A percentile compares a stretch with the other conserved stretches of the same genome.
Evolutionary conservation across 108 stramenopile species (phyloP).

Genomic region (Cyclotella cryptica): DNA sequence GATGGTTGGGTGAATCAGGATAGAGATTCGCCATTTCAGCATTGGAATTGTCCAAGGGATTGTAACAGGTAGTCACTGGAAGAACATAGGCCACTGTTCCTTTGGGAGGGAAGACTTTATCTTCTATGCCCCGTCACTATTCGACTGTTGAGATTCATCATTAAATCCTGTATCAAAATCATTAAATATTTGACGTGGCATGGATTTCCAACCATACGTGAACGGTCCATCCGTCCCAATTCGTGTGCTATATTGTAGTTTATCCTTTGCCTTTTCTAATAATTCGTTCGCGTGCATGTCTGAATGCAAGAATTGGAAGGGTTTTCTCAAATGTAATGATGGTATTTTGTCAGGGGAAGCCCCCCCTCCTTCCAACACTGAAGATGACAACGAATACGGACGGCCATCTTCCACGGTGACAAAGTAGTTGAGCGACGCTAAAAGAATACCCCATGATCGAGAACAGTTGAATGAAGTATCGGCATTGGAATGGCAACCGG

Average conservation of each 20-base stretch:
- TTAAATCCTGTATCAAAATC: slow-evolving; percentile 26
- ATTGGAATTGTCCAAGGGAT: not conserved
- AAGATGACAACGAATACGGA: not conserved
- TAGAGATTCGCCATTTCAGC: slow-evolving; percentile 18
- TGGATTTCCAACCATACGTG: slow-evolving; percentile 47
- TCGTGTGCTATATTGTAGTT: slow-evolving; percentile 20
- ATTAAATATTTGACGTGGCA: slow-evolving; percentile 47
- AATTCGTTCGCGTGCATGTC: slow-evolving; percentile 6
- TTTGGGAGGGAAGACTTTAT: slow-evolving; percentile 24
- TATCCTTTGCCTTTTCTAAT: slow-evolving; percentile 22
- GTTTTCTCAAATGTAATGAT: slow-evolving; percentile 20
- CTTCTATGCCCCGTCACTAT: not conserved
- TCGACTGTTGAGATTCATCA: slow-evolving; percentile 18
- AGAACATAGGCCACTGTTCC: slow-evolving; percentile 49
- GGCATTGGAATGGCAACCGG: slow-evolving; percentile 26
- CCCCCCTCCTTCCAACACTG: slow-evolving; percentile 34
- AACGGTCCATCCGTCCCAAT: slow-evolving; percentile 31
- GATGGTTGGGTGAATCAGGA: slow-evolving; percentile 33
- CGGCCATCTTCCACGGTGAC: slow-evolving; percentile 31
- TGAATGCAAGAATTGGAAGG: slow-evolving; percentile 31
- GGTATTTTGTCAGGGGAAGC: slow-evolving; percentile 31
- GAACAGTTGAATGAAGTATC: slow-evolving; percentile 39
- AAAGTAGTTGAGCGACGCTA: slow-evolving; percentile 44
- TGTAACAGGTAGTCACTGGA: slow-evolving; percentile 37
- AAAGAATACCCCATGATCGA: slow-evolving; percentile 31